Base-by-base conservation (phyloP, 2,329 filamentous ascomycete species). In the Aspergillus pseudotamarii region DNA sequence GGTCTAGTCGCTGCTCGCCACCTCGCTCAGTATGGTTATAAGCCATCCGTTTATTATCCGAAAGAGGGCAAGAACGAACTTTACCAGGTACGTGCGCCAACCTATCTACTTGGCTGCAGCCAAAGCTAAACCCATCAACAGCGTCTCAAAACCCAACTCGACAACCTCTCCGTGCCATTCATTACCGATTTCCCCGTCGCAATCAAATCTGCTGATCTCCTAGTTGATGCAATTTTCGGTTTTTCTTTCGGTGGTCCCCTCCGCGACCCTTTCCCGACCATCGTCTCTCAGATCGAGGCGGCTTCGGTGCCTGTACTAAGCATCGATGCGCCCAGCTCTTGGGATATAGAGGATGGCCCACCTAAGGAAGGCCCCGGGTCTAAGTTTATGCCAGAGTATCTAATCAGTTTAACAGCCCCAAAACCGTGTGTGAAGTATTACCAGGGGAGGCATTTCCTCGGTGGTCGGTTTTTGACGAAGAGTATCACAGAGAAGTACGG, bases 171-270 rank as follows among this genome's bases (percentile, higher is more conserved):
- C 12, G 84, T 99, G 32, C 91, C 92, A 1, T 97, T 98, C 76
- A 46, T 68, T 34, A 85, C 92, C 19, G 92, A 97, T 76, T 97
- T 98, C 71, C 75, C 83, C 2, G 70, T 80, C 6, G 89, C 91
- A 6, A 76, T 96, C 8, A 79, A 83, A 53, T 83, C 87, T 59
- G 85, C 91, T 2, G 91, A 97, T 74, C 91, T 96, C 69, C 81
- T 99, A 59, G 83, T 99, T 63, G 95, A 99, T 78, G 93, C 95
- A 11, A 92, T 99, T 66, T 99, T 99, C 75, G 93, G 92, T 9
- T 99, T 99, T 81, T 95, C 91, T 64, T 99, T 99, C 81, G 90
- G 89, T 1, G 94, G 94, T 8, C 90, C 95, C 68, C 90, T 99
- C 59, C 89, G 95, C n/a, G 92, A 96, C 68, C 95, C 95, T 1